These are phyloP conservation scores for Stygiomarasmius scandens DNA, from an alignment of 1,284 basidiomycete genomes.

Conservation along the genomic window DNA sequence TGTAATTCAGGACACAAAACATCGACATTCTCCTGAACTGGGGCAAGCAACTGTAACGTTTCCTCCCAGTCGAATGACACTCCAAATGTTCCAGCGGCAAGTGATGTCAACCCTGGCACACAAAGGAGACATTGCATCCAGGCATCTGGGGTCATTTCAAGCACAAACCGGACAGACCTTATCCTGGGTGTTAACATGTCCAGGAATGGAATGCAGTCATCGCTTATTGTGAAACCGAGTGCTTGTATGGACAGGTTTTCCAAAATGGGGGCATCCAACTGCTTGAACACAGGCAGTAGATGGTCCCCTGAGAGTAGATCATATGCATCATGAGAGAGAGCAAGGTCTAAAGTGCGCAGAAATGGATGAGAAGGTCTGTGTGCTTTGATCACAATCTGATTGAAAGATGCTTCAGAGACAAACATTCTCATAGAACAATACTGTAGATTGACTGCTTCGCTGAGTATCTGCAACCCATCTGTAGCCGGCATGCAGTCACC, in stretches of 20 bases:
- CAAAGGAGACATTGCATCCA: background rate
- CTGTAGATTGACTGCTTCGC: too few relatives aligned
- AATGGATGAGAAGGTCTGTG: background rate
- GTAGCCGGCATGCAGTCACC: too few relatives aligned
- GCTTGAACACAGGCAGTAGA: background rate
- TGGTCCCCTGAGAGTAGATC: background rate
- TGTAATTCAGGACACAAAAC: background rate
- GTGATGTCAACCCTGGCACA: background rate
- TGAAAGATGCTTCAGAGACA: too few relatives aligned
- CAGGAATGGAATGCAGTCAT: background rate
- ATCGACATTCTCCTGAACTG: background rate
- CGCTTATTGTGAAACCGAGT: background rate
- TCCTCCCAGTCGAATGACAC: background rate
- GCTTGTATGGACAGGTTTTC: background rate
- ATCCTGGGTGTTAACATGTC: background rate
- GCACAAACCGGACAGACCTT: background rate
- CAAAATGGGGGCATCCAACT: background rate
- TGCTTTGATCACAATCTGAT: background rate
- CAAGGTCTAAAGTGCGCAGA: background rate
- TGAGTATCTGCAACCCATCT: too few relatives aligned
- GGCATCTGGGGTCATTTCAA: background rate
- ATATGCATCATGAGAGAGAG: background rate
- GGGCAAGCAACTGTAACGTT: background rate
- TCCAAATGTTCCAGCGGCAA: background rate
- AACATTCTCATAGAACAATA: too few relatives aligned